Evolutionary conservation across 108 stramenopile genomes (phyloP).

Genomic region (Nitzschia palea): DNA sequence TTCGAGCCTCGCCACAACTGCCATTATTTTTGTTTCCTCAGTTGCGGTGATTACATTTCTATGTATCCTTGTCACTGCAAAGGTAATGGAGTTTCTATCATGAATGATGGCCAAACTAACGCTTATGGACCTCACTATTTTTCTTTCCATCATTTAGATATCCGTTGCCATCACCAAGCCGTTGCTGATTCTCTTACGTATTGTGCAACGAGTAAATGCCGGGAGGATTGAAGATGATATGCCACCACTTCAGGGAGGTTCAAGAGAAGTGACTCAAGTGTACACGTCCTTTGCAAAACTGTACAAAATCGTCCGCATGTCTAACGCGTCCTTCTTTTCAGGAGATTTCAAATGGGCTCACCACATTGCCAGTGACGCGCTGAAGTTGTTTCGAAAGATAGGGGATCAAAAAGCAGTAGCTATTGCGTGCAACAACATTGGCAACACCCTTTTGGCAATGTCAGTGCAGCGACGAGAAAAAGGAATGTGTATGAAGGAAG

Average conservation of each 20-base stretch:
- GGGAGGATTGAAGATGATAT: slow-evolving; percentile 42
- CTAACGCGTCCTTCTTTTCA: slow-evolving; percentile 58
- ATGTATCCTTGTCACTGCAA: slow-evolving; percentile 26
- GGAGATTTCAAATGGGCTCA: slow-evolving; percentile 47
- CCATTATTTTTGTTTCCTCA: slow-evolving; percentile 18
- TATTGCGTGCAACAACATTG: slow-evolving; percentile 63
- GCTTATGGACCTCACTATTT: background rate
- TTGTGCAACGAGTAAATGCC: slow-evolving; percentile 47
- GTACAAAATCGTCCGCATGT: slow-evolving; percentile 49
- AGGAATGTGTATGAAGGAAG: background rate
- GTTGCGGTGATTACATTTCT: slow-evolving; percentile 17
- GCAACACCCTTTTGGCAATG: slow-evolving; percentile 49
- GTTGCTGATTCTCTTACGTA: slow-evolving; percentile 26
- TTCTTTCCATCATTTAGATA: slow-evolving; percentile 22
- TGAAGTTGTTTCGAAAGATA: slow-evolving; percentile 51
- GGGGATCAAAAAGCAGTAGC: slow-evolving; percentile 66
- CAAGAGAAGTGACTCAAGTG: slow-evolving; percentile 45
- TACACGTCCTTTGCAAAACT: slow-evolving; percentile 53
- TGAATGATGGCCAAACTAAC: background rate
- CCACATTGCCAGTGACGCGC: slow-evolving; percentile 48
- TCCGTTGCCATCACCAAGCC: slow-evolving; percentile 35
- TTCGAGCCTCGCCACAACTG: background rate
- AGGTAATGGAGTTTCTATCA: slow-evolving; percentile 5
- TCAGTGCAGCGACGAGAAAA: slow-evolving; percentile 11
- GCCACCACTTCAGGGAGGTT: slow-evolving; percentile 50